Evolutionary conservation across 257 asterid species (phyloP), one percentile per base, ranked within the genome.

Genomic region (Plantago major): DNA sequence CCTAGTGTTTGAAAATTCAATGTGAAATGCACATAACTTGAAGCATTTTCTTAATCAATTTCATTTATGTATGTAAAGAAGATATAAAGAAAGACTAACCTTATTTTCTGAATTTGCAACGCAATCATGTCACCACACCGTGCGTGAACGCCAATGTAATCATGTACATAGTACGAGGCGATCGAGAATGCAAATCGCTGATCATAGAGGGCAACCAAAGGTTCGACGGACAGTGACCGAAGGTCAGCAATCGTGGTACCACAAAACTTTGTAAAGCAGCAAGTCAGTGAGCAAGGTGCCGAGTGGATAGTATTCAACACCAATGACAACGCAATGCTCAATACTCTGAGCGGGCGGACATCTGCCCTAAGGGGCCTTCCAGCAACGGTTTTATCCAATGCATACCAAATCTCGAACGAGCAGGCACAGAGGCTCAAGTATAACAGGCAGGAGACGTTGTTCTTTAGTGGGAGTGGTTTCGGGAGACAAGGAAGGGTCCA

Each of bases 281-380:
- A 71, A 12, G 90, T 95, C 4, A 77, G 79, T 11, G 82, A 81
- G 11, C 74, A 74, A 44, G 83, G 83, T 0, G 70, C 58, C 43
- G 95, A 88, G 69, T 83, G 96, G 96, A 81, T 85, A 1, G 84
- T 54, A 45, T 82, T 88, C 83, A 78, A 81, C 71, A 88, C 96
- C 28, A 85, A 83, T 33, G 80, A 60, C 65, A 77, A 82, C 30
- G 91, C 96, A 7, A 74, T 79, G 91, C 62, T 81, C 67, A 88
- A 76, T 82, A 79, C 92, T 1, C 48, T 87, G 0, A 75, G 70
- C 49, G 95, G 95, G 3, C 86, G 88, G 0, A 80, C 95, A 49
- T 87, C 95, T 9, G 79, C 88, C 50, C 1, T 87, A 16, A 42
- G 83, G 9, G 94, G 82, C 16, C 37, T 88, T 16, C 96, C 96